These are phyloP conservation scores for Thelephora ganbajun DNA, from an alignment of 768 basidiomycete genomes.

Conservation along the genomic window DNA sequence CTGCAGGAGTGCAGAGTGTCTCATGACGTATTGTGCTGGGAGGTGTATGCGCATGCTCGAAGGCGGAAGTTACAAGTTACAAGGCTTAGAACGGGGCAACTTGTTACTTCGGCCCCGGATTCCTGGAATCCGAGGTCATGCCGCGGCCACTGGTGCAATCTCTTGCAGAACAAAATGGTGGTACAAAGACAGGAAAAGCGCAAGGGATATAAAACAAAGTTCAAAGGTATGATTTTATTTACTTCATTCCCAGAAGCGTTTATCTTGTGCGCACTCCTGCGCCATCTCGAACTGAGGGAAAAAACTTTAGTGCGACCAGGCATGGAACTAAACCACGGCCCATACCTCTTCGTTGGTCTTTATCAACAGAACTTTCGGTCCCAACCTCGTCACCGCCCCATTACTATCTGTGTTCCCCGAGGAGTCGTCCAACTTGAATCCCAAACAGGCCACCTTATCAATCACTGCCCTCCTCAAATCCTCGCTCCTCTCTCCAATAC, in stretches of 20 bases:
- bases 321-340: constrained; percentile 2
- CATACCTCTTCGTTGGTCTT: constrained; percentile 53
- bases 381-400: constrained; percentile 35
- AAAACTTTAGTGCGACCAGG: not conserved
- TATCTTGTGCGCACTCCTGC: constrained; percentile 21
- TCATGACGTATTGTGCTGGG: too few species aligned
- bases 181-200: too few species aligned
- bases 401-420: constrained; percentile 23
- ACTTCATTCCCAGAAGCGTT: constrained; percentile 12
- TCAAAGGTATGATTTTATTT: too few species aligned
- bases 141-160: too few species aligned
- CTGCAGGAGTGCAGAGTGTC: too few species aligned
- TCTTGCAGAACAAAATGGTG: too few species aligned
- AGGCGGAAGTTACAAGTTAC: too few species aligned
- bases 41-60: too few species aligned
- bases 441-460: constrained; percentile 41
- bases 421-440: constrained; percentile 36
- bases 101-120: too few species aligned
- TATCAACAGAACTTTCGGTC: constrained; percentile 38
- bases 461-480: constrained; percentile 48
- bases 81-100: too few species aligned
- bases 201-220: too few species aligned
- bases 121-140: too few species aligned
- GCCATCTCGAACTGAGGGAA: constrained; percentile 28
- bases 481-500: constrained; percentile 68